Conservation (phyloP, 192 early-diverging fungal genomes). For the Phycomyces nitens region DNA sequence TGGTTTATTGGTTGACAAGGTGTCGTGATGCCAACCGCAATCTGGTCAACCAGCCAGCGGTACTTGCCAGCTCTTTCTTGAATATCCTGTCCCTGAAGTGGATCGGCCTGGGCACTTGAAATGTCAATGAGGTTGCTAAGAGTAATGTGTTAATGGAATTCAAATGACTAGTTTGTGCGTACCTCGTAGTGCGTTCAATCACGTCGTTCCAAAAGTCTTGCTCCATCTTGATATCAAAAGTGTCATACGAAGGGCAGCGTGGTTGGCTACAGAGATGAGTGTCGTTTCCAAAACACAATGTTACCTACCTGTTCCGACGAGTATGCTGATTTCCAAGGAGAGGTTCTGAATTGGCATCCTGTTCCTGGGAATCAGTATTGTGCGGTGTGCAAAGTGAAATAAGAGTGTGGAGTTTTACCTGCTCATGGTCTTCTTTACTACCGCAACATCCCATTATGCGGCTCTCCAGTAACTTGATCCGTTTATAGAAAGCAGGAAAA, state of each 20-base stretch:
- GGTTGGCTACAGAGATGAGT: conserved; percentile 3
- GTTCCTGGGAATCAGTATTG: neutral
- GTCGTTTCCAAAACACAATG: neutral
- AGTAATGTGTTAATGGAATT: neutral
- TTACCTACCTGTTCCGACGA: neutral
- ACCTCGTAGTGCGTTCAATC: conserved; percentile 19
- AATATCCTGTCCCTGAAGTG: conserved; percentile 20
- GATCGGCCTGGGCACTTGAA: conserved; percentile 21
- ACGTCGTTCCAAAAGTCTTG: conserved; percentile 30
- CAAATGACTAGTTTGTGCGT: neutral
- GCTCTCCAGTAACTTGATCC: neutral
- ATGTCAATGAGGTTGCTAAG: conserved; percentile 26
- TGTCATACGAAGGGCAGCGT: neutral
- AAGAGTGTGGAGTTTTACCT: neutral
- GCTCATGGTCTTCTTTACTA: conserved; percentile 16
- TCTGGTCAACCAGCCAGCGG: neutral
- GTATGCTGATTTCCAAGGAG: neutral
- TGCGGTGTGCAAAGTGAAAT: neutral
- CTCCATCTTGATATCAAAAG: conserved; percentile 15
- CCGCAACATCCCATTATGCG: conserved; percentile 12
- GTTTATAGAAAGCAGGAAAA: neutral
- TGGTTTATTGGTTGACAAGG: too few species aligned
- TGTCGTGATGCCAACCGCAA: neutral
- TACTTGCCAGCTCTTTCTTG: conserved; percentile 27
- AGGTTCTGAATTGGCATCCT: neutral